Evolutionary conservation across 495 filamentous ascomycete genomes (phyloP), one percentile per base, ranked within the genome.

Genomic region (Aspergillus asperescens): DNA sequence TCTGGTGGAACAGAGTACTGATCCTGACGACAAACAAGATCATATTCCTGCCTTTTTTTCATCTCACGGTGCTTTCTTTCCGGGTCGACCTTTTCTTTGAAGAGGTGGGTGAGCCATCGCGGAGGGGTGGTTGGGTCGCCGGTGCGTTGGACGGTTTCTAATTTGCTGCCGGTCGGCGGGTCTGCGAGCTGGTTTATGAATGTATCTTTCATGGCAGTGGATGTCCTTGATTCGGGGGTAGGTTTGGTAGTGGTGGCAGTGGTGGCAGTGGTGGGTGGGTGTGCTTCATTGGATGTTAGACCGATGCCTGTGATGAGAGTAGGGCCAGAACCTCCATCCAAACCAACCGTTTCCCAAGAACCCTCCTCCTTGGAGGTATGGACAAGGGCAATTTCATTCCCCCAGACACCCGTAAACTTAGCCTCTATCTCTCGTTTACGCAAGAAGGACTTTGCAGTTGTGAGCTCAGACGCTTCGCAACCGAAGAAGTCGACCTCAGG

Each of bases 361-460:
- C 18, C 34, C 4, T 27, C 15, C 2, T 39, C 46, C 3, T 47
- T 49, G 3, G 52, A 41, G 27, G 50, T 22, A 19, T 35, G 52
- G 34, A 62, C 38, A 22, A 35, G 38, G n/a, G 59, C 50, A 23
- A 64, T 40, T 48, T 50, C 56, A 23, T 62, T 60, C 12, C 54
- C 59, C 71, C 73, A 76, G 23, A 57, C 40, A 0, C 73, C 73
- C 15, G 61, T 67, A 43, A 65, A 59, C 3, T 18, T 55, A 12
- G 27, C 46, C 15, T 68, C 58, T 3, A 74, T 53, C 0, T 54
- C 57, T 7, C 50, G 62, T 31, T 55, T 63, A 4, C 54, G 40
- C 23, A 76, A 32, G 31, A 62, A 73, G 15, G 51, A 50, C 39
- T 61, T 63, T 18, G 67, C 70, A 7, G 50, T 40, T 5, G 58